Evolutionary conservation across 306 rosid genomes (phyloP).

Genomic region (Cucurbita maxima): DNA sequence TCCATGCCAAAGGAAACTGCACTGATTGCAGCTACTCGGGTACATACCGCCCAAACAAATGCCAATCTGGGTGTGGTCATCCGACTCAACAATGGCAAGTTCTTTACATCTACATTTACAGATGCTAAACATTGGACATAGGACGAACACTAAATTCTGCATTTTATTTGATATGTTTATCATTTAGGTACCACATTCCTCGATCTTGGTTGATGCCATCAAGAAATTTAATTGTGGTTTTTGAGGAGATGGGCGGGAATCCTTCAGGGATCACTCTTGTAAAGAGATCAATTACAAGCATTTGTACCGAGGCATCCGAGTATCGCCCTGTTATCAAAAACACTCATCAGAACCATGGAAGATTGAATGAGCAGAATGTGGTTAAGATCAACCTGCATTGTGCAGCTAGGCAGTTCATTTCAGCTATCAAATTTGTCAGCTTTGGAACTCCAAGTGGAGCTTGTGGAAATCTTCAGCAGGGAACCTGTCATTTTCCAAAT

Average conservation of each 20-base stretch:
- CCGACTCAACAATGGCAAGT: slow-evolving; percentile 78
- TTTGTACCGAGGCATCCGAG: slow-evolving; percentile 50
- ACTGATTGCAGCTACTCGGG: slow-evolving; percentile 40
- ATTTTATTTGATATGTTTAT: slow-evolving; percentile 1
- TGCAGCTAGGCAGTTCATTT: slow-evolving; percentile 41
- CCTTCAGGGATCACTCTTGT: slow-evolving; percentile 39
- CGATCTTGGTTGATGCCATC: slow-evolving; percentile 66
- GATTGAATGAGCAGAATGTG: slow-evolving; percentile 21
- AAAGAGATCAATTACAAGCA: slow-evolving; percentile 41
- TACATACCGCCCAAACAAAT: slow-evolving; percentile 47
- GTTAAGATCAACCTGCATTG: slow-evolving; percentile 48
- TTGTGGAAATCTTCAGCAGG: slow-evolving; percentile 54
- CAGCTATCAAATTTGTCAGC: slow-evolving; percentile 68
- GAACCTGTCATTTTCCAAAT: slow-evolving; percentile 49
- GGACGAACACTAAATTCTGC: neutral
- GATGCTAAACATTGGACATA: neutral
- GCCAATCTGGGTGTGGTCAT: slow-evolving; percentile 38
- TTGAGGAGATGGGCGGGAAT: slow-evolving; percentile 69
- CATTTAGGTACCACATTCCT: slow-evolving; percentile 76
- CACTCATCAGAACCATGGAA: slow-evolving; percentile 26
- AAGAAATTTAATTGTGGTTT: slow-evolving; percentile 45
- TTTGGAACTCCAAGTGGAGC: slow-evolving; percentile 69
- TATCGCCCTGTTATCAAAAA: slow-evolving; percentile 25
- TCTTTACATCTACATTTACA: neutral
- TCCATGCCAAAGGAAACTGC: slow-evolving; percentile 47